A percentile compares a stretch with the other conserved stretches of the same genome.
Conservation (phyloP, 768 basidiomycete genomes). For the Xerocomus brunneocitrinus region DNA sequence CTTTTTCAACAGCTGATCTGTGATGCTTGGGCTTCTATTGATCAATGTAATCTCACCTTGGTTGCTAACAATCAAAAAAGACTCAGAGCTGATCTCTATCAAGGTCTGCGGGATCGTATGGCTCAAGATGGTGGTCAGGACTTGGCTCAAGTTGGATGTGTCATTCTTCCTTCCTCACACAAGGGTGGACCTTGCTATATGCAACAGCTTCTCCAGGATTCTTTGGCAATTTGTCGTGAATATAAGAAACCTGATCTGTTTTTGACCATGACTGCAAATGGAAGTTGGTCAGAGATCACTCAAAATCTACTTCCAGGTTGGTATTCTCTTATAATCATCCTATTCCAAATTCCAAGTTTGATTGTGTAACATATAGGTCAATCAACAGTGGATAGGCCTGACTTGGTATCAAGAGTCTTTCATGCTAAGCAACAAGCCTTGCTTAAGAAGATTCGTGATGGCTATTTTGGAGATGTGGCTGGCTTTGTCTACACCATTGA, state of each 20-base stretch:
- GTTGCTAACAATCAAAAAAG: slow-evolving; percentile 30
- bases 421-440: slow-evolving; percentile 36
- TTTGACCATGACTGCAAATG: slow-evolving; percentile 51
- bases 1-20: slow-evolving; percentile 44
- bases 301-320: slow-evolving; percentile 33
- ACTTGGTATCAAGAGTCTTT: slow-evolving; percentile 46
- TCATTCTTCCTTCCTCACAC: slow-evolving; percentile 39
- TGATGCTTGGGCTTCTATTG: slow-evolving; percentile 42
- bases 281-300: slow-evolving; percentile 44
- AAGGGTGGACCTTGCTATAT: slow-evolving; percentile 41
- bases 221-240: slow-evolving; percentile 40
- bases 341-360: background rate
- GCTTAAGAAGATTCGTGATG: slow-evolving; percentile 33
- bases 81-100: slow-evolving; percentile 34
- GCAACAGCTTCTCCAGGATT: slow-evolving; percentile 41
- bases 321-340: background rate
- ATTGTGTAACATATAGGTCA: slow-evolving; percentile 22
- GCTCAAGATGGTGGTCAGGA: slow-evolving; percentile 21
- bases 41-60: slow-evolving; percentile 38
- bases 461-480: slow-evolving; percentile 27
- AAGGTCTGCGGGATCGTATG: slow-evolving; percentile 32
- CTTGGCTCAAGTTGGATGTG: slow-evolving; percentile 29
- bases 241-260: slow-evolving; percentile 42
- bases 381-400: slow-evolving; percentile 39
- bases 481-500: slow-evolving; percentile 46